A percentile compares a stretch with the other conserved stretches of the same genome.
These are phyloP conservation scores for Lactuca saligna DNA, from an alignment of 129 eudicot species.

Conservation along the genomic window DNA sequence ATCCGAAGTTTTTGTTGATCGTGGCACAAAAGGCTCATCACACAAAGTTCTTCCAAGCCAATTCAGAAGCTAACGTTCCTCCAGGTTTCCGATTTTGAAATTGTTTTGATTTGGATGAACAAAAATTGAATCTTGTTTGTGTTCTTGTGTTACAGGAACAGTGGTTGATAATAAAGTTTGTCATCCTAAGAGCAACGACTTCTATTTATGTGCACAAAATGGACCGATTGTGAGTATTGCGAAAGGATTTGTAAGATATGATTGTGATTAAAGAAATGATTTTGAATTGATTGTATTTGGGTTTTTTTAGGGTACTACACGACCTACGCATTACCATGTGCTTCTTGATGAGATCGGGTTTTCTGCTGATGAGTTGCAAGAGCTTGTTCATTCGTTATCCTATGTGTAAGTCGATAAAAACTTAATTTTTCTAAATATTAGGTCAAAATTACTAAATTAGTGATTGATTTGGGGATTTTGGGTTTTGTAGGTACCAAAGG, in stretches of 20 bases:
- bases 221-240: conserved; percentile 71
- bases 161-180: conserved; percentile 64
- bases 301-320: conserved; percentile 55
- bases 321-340: conserved; percentile 90
- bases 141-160: conserved; percentile 49
- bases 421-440: not conserved
- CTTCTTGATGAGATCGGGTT: conserved; percentile 72
- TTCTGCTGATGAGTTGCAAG: conserved; percentile 70
- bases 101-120: not conserved
- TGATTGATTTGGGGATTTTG: not conserved
- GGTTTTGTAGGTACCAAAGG: conserved; percentile 57
- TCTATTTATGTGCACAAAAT: conserved; percentile 76
- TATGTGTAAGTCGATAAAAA: conserved; percentile 56
- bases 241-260: not conserved
- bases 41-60: conserved; percentile 66
- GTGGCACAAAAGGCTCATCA: conserved; percentile 89
- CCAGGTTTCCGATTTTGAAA: conserved; percentile 44
- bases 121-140: not conserved
- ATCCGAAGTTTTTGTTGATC: conserved; percentile 59
- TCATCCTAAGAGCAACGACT: conserved; percentile 73
- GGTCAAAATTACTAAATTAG: too few species aligned
- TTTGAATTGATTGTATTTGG: not conserved
- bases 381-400: conserved; percentile 73
- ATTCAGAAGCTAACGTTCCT: conserved; percentile 57
- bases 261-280: not conserved